Percentiles rank a stretch among this genome's conserved stretches.
phyloP scores from a whole-genome alignment of 2,329 filamentous ascomycete species.

The Epichloe bromicola region DNA sequence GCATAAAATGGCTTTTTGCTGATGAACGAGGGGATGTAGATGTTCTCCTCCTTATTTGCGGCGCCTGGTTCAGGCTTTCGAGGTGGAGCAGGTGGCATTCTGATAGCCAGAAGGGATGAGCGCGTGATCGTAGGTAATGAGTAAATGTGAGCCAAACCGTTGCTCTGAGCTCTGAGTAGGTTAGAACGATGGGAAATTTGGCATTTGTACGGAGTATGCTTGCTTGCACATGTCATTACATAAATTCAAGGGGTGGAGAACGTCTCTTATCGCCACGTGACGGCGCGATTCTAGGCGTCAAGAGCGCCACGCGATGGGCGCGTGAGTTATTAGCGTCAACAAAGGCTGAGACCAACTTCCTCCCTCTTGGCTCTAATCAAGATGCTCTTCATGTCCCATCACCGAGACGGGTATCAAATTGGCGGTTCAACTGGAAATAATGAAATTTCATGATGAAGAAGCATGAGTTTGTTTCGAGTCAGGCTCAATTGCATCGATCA shows the following conservation, averaged over 20 bases:
- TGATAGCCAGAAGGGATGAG: background rate
- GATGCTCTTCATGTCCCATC: background rate
- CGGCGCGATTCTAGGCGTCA: slow-evolving; percentile 8
- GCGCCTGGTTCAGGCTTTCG: slow-evolving; percentile 23
- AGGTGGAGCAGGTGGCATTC: slow-evolving; percentile 17
- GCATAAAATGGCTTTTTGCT: slow-evolving; percentile 96
- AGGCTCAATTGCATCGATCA: slow-evolving; percentile 93
- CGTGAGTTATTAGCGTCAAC: background rate
- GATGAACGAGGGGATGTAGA: slow-evolving; percentile 97
- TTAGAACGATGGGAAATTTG: background rate
- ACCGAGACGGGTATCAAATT: background rate
- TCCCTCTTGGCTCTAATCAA: background rate
- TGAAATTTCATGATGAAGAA: slow-evolving; percentile 8
- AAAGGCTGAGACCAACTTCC: background rate
- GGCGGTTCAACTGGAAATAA: background rate
- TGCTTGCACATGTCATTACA: background rate
- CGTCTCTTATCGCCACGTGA: slow-evolving; percentile 17
- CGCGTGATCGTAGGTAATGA: background rate
- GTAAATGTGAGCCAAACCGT: background rate
- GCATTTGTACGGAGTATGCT: background rate
- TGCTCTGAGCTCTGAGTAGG: background rate
- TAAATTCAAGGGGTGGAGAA: background rate
- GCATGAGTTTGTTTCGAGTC: slow-evolving; percentile 64
- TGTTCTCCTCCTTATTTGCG: slow-evolving; percentile 75
- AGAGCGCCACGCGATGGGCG: background rate